phyloP scores from a whole-genome alignment of 1,284 basidiomycete species.

The Malassezia arunalokei region DNA sequence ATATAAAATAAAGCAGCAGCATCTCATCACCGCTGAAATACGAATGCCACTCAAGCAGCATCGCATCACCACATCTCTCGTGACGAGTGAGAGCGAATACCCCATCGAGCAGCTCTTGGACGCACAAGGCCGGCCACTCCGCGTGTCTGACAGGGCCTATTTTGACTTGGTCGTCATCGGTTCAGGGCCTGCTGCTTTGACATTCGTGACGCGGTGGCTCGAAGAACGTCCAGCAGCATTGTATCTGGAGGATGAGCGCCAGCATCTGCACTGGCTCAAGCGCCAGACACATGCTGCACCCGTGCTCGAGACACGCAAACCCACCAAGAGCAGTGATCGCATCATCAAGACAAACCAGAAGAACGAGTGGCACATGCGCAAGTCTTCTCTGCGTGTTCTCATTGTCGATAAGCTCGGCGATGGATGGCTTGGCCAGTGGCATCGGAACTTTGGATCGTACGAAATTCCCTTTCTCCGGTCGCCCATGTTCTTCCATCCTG shows the following conservation, averaged over 20 bases:
- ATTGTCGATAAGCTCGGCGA: conserved; percentile 33
- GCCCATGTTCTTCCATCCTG: conserved; percentile 48
- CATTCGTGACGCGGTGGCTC: conserved; percentile 29
- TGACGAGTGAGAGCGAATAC: neutral
- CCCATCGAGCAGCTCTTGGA: neutral
- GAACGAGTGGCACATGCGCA: neutral
- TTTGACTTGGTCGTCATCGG: conserved; percentile 40
- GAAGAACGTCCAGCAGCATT: conserved; percentile 34
- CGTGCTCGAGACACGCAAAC: conserved; percentile 14
- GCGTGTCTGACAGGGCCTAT: neutral
- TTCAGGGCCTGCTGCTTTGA: conserved; percentile 29
- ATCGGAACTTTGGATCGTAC: conserved; percentile 22
- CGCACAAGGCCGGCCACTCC: neutral
- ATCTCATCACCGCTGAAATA: neutral
- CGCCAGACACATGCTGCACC: conserved; percentile 8
- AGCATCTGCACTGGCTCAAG: conserved; percentile 33
- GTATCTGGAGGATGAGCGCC: conserved; percentile 41
- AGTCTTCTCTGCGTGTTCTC: conserved; percentile 22
- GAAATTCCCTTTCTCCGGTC: conserved; percentile 40
- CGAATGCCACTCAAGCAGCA: neutral
- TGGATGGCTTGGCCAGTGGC: conserved; percentile 30
- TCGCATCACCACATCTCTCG: neutral
- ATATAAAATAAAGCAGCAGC: neutral
- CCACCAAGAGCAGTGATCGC: neutral
- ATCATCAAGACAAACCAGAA: conserved; percentile 1